These are phyloP conservation scores for Kluyveromyces siamensis DNA, from an alignment of 805 yeast species.

Conservation along the genomic window DNA sequence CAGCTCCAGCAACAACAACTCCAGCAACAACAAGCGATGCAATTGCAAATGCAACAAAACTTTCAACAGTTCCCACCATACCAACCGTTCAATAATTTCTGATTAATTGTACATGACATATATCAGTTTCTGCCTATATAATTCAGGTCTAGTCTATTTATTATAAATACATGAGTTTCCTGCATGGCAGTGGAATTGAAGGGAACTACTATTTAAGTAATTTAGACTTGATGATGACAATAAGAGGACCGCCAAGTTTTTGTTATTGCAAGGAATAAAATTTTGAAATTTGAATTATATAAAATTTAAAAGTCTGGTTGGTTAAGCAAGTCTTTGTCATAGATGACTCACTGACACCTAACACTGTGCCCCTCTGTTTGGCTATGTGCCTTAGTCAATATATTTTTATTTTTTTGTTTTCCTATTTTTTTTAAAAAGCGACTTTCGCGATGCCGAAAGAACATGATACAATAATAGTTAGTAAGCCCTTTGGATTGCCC, in stretches of 20 bases:
- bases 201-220: too few species aligned
- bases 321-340: too few species aligned
- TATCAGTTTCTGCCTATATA: too few species aligned
- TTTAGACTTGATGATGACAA: too few species aligned
- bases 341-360: neutral
- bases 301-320: too few species aligned
- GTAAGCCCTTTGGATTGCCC: neutral
- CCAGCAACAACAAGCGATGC: slow-evolving; percentile 14
- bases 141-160: too few species aligned
- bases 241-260: too few species aligned
- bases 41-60: slow-evolving; percentile 8
- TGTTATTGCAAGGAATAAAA: too few species aligned
- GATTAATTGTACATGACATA: neutral
- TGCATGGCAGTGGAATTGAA: too few species aligned
- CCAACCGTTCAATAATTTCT: neutral
- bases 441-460: neutral
- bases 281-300: too few species aligned
- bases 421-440: neutral
- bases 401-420: neutral
- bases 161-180: too few species aligned
- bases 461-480: neutral
- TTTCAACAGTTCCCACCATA: slow-evolving; percentile 1
- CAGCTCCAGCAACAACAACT: slow-evolving; percentile 15
- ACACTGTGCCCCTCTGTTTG: neutral
- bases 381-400: neutral